These are phyloP conservation scores for Flaveria sonorensis DNA, from an alignment of 129 eudicot species.

Conservation along the genomic window DNA sequence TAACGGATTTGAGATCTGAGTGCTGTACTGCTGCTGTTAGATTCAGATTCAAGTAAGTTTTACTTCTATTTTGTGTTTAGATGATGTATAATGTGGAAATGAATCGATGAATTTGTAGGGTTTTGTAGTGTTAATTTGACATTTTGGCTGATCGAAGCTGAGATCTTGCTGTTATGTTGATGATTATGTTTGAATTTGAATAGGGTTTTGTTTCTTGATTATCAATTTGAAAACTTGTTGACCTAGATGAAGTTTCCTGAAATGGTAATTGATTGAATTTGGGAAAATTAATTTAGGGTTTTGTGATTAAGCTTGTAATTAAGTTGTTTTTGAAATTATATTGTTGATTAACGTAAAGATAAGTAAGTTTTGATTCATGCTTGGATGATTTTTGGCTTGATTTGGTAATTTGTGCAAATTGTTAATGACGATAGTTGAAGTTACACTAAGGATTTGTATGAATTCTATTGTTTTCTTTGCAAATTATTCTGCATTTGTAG, in stretches of 20 bases:
- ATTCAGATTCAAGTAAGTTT: constrained; percentile 58
- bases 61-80: constrained; percentile 27
- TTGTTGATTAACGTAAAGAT: constrained; percentile 11
- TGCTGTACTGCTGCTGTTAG: constrained; percentile 32
- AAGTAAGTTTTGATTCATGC: not conserved
- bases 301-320: constrained; percentile 25
- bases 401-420: constrained; percentile 20
- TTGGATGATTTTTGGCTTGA: constrained; percentile 12
- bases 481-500: constrained; percentile 4
- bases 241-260: constrained; percentile 36
- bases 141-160: constrained; percentile 27
- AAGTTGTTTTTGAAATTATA: constrained; percentile 12
- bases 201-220: constrained; percentile 31
- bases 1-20: constrained; percentile 38
- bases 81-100: constrained; percentile 8
- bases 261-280: constrained; percentile 20
- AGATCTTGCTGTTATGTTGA: constrained; percentile 23
- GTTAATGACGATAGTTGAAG: constrained; percentile 12
- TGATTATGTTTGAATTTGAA: constrained; percentile 14
- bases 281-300: constrained; percentile 16
- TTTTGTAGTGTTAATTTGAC: constrained; percentile 28
- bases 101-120: constrained; percentile 25
- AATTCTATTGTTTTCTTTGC: constrained; percentile 1
- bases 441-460: not conserved
- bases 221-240: constrained; percentile 36